phyloP scores from a whole-genome alignment of 2,329 filamentous ascomycete genomes.

The Penicillium sp. region DNA sequence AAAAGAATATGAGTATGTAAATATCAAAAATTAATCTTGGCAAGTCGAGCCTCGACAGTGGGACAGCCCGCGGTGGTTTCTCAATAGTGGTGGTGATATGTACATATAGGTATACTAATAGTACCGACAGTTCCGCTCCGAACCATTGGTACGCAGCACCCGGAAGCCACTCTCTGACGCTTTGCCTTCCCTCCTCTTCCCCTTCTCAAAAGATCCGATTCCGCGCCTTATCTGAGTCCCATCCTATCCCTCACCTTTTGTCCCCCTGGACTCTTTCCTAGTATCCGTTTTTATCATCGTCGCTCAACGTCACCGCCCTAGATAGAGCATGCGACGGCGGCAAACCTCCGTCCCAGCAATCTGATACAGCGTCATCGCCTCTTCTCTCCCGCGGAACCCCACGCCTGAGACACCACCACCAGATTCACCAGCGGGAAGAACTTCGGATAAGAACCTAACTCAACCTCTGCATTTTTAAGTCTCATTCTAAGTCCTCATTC shows the following conservation, averaged over 20 bases:
- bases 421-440: neutral
- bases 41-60: no score
- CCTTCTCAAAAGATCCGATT: neutral
- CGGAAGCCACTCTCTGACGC: neutral
- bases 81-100: no score
- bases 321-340: constrained; percentile 12
- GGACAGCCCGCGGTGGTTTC: no score
- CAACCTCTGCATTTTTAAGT: neutral
- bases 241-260: neutral
- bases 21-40: no score
- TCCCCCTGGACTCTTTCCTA: neutral
- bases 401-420: neutral
- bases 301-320: neutral
- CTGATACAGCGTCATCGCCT: neutral
- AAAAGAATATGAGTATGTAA: no score
- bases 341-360: neutral
- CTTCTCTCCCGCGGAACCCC: neutral
- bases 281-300: neutral
- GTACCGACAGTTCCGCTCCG: neutral
- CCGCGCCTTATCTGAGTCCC: neutral
- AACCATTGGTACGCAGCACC: neutral
- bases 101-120: no score
- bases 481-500: neutral
- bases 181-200: constrained; percentile 4
- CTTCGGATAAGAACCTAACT: neutral